Percentiles rank a stretch among this genome's conserved stretches.
phyloP scores from a whole-genome alignment of 805 yeast genomes.

The Candida peoriensis region DNA sequence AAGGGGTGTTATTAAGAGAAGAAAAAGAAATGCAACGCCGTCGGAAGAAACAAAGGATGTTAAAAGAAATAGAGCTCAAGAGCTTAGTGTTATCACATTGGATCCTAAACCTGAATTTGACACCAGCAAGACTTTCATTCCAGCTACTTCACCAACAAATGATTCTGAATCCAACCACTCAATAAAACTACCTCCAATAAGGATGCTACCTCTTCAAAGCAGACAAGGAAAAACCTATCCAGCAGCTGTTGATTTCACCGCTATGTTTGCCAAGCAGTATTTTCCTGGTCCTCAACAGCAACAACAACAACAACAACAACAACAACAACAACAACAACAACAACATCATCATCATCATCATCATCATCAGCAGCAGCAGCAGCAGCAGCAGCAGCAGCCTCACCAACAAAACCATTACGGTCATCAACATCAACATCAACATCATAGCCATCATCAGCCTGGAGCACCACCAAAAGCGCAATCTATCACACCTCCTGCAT shows the following conservation, averaged over 20 bases:
- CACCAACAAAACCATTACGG: slow-evolving; percentile 8
- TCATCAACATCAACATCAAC: too few relatives aligned
- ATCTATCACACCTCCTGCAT: neutral
- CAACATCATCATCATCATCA: slow-evolving; percentile 2
- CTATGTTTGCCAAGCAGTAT: slow-evolving; percentile 26
- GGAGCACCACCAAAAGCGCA: neutral
- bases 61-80: too few relatives aligned
- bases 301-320: slow-evolving; percentile 1
- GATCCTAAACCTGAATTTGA: too few relatives aligned
- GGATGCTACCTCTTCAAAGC: slow-evolving; percentile 17
- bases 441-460: neutral
- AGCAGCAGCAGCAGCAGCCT: slow-evolving; percentile 1
- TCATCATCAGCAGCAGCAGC: slow-evolving; percentile 1
- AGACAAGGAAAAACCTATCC: slow-evolving; percentile 17
- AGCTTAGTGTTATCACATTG: too few relatives aligned
- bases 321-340: slow-evolving; percentile 1
- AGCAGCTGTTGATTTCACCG: slow-evolving; percentile 37
- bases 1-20: slow-evolving; percentile 65
- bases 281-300: slow-evolving; percentile 1
- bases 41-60: too few relatives aligned
- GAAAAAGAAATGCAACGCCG: slow-evolving; percentile 44
- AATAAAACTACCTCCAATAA: slow-evolving; percentile 22
- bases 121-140: too few relatives aligned
- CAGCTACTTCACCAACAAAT: too few relatives aligned
- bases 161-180: slow-evolving; percentile 5